Conservation (phyloP, 2,329 filamentous ascomycete species). For the Lasiodiplodia hormozganensis region DNA sequence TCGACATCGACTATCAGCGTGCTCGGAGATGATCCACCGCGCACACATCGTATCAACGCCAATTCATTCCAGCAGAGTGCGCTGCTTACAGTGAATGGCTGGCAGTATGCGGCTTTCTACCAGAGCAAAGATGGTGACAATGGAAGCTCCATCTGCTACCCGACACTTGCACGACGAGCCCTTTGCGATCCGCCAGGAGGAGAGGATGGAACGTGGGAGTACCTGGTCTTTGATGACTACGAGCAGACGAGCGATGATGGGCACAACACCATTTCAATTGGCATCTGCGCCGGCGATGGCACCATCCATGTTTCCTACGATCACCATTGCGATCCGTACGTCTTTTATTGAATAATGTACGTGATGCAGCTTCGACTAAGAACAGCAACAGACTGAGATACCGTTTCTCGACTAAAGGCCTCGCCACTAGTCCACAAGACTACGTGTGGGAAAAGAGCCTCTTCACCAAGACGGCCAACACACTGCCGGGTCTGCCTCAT, state of each 20-base stretch:
- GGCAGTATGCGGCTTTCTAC: conserved; percentile 60
- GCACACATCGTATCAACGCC: conserved; percentile 52
- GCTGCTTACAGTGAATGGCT: conserved; percentile 55
- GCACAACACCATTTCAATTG: conserved; percentile 62
- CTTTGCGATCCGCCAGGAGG: conserved; percentile 45
- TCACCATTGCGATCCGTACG: conserved; percentile 47
- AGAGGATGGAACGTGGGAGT: conserved; percentile 49
- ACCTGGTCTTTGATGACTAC: conserved; percentile 57
- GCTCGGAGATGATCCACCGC: conserved; percentile 39
- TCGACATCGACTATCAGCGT: background rate
- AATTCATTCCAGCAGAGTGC: conserved; percentile 59
- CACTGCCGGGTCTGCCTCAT: background rate
- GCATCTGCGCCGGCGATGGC: conserved; percentile 57
- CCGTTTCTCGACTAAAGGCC: conserved; percentile 2
- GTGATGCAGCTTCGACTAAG: background rate
- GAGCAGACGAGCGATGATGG: conserved; percentile 59
- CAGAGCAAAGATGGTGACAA: conserved; percentile 36
- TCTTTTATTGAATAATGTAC: background rate
- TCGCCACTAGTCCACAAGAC: background rate
- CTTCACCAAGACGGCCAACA: background rate
- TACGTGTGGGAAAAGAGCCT: background rate
- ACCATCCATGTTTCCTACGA: conserved; percentile 63
- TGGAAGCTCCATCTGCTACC: conserved; percentile 45
- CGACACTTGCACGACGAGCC: conserved; percentile 56
- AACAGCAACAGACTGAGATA: background rate